Conservation (phyloP, 2,329 filamentous ascomycete genomes). For the Exophiala phaeomuriformis region DNA sequence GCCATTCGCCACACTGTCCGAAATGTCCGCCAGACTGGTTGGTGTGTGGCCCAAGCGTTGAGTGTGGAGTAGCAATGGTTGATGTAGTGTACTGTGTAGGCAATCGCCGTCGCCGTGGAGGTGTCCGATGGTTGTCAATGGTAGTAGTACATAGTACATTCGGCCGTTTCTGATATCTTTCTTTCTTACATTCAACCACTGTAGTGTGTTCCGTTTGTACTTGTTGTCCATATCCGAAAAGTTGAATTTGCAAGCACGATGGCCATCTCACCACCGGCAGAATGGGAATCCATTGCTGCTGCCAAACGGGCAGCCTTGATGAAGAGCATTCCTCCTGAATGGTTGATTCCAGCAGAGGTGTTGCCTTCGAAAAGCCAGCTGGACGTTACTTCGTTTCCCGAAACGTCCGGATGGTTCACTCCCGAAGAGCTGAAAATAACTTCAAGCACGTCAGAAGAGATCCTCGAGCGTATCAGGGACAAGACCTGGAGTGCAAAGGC, state of each 20-base stretch:
- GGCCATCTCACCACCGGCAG: not conserved
- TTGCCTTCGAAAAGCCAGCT: not conserved
- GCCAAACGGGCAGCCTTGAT: constrained; percentile 2
- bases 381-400: not conserved
- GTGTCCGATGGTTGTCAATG: not conserved
- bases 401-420: constrained; percentile 1
- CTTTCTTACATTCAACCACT: not conserved
- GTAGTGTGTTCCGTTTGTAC: not conserved
- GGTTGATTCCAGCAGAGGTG: not conserved
- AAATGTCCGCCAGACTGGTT: not conserved
- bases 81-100: not conserved
- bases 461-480: not conserved
- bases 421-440: not conserved
- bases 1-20: not conserved
- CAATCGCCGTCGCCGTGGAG: not conserved
- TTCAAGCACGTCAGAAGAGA: not conserved
- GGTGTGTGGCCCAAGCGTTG: not conserved
- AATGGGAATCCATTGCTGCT: not conserved
- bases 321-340: not conserved
- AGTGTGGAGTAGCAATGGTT: not conserved
- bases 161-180: not conserved
- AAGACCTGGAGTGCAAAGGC: constrained; percentile 2
- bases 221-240: too few relatives aligned
- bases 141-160: not conserved
- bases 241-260: too few relatives aligned